Base-by-base conservation (phyloP, 495 filamentous ascomycete species). In the Penicillium lagena region DNA sequence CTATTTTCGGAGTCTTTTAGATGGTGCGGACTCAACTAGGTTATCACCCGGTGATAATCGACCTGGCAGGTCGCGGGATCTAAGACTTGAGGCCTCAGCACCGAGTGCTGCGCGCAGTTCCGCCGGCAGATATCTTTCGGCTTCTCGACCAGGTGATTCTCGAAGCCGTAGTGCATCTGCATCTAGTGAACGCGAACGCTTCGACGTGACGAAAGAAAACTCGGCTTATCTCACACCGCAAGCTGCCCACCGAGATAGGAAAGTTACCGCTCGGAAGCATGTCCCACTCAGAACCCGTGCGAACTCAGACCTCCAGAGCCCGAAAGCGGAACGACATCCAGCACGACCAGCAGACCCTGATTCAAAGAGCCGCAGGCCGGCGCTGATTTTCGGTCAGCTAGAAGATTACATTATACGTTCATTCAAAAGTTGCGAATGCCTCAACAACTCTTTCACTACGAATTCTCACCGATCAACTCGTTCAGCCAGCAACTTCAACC, bases 321-420 rank as follows among this genome's bases (percentile, higher is more conserved):
- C 59, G 11, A 59, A 51, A 13, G 39, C 29, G 32, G 53, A 56
- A 31, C 46, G 42, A 12, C 47, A 45, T 27, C 49, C 46, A 11
- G 53, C 42, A 7, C 60, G 52, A 39, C 40, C 42, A 27, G 43
- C 40, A 11, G 48, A 56, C 11, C 14, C 39, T 11, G 58, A 49
- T 8, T 37, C 28, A n/a, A 60, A 52, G 36, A 50, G 56, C 14
- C 45, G 41, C n/a, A 60, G 61, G 15, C 41, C 49, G 9, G 42
- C 58, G 17, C 47, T 48, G 14, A 71, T 87, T 10, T 95, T 96
- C 55, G 77, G 76, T 45, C 73, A 68, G 14, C 57, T 95, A 37
- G 89, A 95, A 61, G 84, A 87, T 42, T 88, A 90, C 56, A 75
- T 95, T 29, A 65, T 82, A 22, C 56, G 56, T 13, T 80, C 78